Percentiles rank a stretch among this genome's conserved stretches.
Evolutionary conservation across 139 green algal species (phyloP).

Genomic region (Asterochloris erici): DNA sequence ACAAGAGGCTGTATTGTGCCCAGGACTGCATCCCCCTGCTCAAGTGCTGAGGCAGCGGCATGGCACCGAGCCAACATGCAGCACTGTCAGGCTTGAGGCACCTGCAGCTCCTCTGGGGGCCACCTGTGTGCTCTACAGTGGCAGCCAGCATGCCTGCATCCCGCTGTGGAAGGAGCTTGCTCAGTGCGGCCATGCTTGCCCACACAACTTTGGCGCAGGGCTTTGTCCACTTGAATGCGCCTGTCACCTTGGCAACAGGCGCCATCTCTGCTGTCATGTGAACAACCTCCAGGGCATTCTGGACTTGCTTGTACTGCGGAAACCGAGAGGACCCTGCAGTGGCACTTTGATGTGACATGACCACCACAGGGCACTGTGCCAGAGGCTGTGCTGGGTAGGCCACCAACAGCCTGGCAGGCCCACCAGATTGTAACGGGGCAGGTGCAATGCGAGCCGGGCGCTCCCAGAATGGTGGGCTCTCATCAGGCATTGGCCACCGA

Average conservation of each 20-base stretch:
- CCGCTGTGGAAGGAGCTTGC: background rate
- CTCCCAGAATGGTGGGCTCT: slow-evolving; percentile 36
- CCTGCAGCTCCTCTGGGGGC: background rate
- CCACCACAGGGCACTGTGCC: background rate
- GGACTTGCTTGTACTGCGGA: background rate
- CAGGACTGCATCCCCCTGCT: background rate
- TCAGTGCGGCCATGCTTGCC: background rate
- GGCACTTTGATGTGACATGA: background rate
- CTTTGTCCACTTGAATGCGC: background rate
- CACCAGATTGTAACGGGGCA: background rate
- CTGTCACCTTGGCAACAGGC: slow-evolving; percentile 85
- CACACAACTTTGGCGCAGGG: background rate
- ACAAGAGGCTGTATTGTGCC: background rate
- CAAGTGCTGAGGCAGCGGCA: too few relatives aligned
- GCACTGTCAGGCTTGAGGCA: background rate
- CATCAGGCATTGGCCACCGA: slow-evolving; percentile 30
- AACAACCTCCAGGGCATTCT: slow-evolving; percentile 67
- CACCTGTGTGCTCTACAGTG: background rate
- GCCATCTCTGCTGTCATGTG: slow-evolving; percentile 94
- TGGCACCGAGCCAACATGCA: background rate
- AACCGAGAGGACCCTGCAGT: background rate
- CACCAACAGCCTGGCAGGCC: background rate
- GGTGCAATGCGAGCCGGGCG: slow-evolving; percentile 6
- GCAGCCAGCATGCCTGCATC: background rate
- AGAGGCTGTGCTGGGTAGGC: background rate